Conservation (phyloP, 176 grass and related monocot genomes). For the Oryza nivara region DNA sequence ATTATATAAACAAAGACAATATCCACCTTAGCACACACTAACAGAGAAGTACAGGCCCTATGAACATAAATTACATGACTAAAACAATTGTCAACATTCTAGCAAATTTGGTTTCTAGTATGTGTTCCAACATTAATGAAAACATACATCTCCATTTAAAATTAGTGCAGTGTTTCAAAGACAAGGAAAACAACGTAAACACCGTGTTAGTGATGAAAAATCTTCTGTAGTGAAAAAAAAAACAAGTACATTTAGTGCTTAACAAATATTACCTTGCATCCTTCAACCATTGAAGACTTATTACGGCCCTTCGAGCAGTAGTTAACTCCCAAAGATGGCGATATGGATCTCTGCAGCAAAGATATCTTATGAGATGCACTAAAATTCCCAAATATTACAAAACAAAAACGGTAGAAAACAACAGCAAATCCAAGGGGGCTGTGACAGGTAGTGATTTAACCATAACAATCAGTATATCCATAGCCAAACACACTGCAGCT, state of each 20-base stretch:
- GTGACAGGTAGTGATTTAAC: background rate
- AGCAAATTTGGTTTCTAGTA: background rate
- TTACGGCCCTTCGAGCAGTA: conserved; percentile 69
- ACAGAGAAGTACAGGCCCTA: background rate
- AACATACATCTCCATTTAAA: background rate
- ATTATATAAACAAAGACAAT: background rate
- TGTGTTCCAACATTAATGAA: background rate
- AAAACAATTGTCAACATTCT: conserved; percentile 13
- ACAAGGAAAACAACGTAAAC: conserved; percentile 7
- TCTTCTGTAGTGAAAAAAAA: conserved; percentile 26
- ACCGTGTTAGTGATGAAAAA: background rate
- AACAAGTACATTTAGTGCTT: conserved; percentile 20
- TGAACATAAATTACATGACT: background rate
- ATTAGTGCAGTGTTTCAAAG: background rate
- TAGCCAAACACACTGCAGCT: background rate
- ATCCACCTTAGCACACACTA: conserved; percentile 3
- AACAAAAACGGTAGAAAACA: conserved; percentile 5
- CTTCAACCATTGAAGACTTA: conserved; percentile 94
- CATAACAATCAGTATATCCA: background rate
- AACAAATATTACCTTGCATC: conserved; percentile 68
- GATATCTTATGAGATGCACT: conserved; percentile 22
- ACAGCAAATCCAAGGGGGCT: background rate
- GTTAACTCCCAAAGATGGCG: conserved; percentile 87
- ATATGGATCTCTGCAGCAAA: conserved; percentile 82
- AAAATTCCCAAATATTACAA: conserved; percentile 30